Evolutionary conservation across 73 alveolate genomes (phyloP).

Genomic region (Paramecium octaurelia): DNA sequence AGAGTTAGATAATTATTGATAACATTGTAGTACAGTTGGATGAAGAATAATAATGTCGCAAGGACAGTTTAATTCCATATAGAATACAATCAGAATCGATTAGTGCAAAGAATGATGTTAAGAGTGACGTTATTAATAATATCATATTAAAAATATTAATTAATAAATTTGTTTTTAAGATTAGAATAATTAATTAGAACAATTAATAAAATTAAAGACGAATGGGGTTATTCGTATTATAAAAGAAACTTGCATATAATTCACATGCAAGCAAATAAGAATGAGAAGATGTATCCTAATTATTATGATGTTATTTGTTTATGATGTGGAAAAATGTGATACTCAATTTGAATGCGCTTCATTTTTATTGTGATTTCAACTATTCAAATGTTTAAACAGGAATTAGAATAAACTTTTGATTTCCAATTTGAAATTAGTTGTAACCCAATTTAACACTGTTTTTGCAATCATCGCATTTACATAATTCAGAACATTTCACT

Average conservation of each 20-base stretch:
- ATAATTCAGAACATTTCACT: slow-evolving; percentile 19
- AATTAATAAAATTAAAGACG: neutral
- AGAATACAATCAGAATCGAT: neutral
- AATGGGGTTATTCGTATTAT: neutral
- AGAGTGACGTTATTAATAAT: neutral
- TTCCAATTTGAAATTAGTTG: neutral
- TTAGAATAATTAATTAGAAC: neutral
- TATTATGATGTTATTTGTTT: neutral
- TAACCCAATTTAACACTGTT: neutral
- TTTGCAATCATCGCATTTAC: slow-evolving; percentile 56
- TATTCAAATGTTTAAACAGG: neutral
- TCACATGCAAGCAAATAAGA: neutral
- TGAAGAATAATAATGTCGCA: neutral
- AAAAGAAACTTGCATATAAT: neutral
- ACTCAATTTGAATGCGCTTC: neutral
- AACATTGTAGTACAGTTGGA: neutral
- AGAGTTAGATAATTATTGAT: neutral
- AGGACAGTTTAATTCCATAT: neutral
- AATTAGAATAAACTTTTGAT: neutral
- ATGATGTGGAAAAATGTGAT: neutral
- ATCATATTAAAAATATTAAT: neutral
- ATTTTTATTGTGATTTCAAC: neutral
- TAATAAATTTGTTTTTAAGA: neutral
- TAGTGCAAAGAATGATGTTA: neutral
- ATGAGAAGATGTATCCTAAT: neutral